Conservation (phyloP, 2,329 filamentous ascomycete species). For the Aspergillus sp. region DNA sequence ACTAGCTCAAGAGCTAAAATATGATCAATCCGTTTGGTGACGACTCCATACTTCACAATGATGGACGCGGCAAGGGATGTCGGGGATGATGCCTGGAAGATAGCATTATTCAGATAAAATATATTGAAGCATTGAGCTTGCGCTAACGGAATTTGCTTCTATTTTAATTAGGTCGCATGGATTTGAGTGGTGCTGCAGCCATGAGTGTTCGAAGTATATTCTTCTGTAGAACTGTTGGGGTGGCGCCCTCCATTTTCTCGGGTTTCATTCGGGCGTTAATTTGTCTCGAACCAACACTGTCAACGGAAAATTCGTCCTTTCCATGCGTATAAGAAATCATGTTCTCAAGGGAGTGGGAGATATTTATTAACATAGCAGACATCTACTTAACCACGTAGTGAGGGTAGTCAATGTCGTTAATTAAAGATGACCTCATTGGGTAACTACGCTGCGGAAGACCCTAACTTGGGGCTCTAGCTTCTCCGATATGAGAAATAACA, state of each 20-base stretch:
- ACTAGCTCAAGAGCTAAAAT: conserved; percentile 4
- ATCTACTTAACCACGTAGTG: not conserved
- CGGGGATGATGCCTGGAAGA: not conserved
- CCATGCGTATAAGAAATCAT: too few relatives aligned
- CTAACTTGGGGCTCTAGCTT: not conserved
- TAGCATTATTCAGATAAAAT: too few relatives aligned
- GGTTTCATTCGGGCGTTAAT: too few relatives aligned
- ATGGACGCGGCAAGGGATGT: not conserved
- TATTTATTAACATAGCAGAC: not conserved
- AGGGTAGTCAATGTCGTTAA: not conserved
- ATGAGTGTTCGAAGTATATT: not conserved
- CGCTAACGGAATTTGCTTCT: not conserved
- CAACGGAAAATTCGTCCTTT: too few relatives aligned
- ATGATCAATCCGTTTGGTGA: conserved; percentile 2
- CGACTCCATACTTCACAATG: not conserved
- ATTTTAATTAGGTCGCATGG: not conserved
- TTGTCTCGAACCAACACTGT: not conserved
- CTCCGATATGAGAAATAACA: not conserved
- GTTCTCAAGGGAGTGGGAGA: not conserved
- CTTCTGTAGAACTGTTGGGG: not conserved
- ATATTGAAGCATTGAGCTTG: too few relatives aligned
- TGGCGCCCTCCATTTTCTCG: too few relatives aligned
- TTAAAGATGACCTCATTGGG: not conserved
- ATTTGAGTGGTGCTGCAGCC: not conserved
- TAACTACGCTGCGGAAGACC: not conserved